Percentiles rank a stretch among this genome's conserved stretches.
phyloP scores from a whole-genome alignment of 2,329 filamentous ascomycete genomes.

The Neurospora sp. region DNA sequence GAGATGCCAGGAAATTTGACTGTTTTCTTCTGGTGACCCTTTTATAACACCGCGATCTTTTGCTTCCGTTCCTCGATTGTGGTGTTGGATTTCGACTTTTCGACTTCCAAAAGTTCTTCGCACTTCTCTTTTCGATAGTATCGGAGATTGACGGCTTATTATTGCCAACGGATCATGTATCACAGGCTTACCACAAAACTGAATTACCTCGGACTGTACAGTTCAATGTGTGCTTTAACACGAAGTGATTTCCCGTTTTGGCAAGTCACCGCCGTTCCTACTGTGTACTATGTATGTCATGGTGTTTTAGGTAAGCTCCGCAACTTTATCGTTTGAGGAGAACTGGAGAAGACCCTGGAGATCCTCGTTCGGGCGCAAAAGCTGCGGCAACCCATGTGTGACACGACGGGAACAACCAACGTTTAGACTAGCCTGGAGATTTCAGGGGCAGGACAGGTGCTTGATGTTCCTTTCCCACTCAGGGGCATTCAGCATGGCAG shows the following conservation, averaged over 20 bases:
- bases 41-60: background rate
- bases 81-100: background rate
- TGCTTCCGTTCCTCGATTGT: background rate
- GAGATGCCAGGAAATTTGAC: background rate
- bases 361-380: background rate
- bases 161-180: background rate
- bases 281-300: background rate
- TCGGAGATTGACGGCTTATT: background rate
- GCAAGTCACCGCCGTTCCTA: background rate
- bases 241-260: background rate
- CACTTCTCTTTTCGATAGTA: background rate
- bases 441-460: background rate
- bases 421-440: background rate
- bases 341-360: background rate
- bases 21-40: background rate
- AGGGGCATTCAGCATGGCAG: background rate
- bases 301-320: background rate
- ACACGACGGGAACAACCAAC: background rate
- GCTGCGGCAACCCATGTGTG: background rate
- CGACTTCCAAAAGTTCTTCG: background rate
- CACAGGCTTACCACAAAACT: background rate
- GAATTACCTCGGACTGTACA: background rate
- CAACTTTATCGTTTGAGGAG: background rate
- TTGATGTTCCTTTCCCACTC: background rate
- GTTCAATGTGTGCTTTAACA: background rate